Base-by-base conservation (phyloP, 129 eudicot genomes). In the Chrysanthemum makinoi region DNA sequence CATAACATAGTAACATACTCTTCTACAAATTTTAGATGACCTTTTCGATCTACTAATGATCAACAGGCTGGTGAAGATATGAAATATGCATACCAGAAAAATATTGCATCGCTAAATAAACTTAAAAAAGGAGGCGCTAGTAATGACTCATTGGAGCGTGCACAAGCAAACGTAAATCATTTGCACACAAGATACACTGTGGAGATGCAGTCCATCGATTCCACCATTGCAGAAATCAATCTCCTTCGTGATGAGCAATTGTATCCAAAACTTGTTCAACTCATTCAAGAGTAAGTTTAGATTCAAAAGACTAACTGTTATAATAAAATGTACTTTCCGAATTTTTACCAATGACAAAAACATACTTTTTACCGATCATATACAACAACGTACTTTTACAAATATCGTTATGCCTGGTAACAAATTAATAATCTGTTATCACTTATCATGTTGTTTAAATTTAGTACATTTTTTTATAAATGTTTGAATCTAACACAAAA, bases 161-260 rank as follows among this genome's bases (percentile, higher is more conserved):
- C 80, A 67, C 80, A 88, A 81, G 88, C 89, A 60, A 68, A 81
- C 17, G 89, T 88, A 28, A 84, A 87, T 74, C 94, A 85, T 72
- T 69, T 91, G 70, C 91, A 84, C 69, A 86, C 96, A 18, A 86
- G 86, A 83, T 86, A 85, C 80, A 83, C 81, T 57, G 94, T 91
- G 12, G 91, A 91, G 72, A 83, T 91, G 96, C 97, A 88, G 67
- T 86, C 91, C 53, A 81, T 81, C 83, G 91, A 88, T 79, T 88
- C 96, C 57, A 91, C 97, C 26, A 85, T 91, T 51, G 75, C 86
- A 11, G 91, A 88, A 72, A 88, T 91, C 50, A 88, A 86, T 63
- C 75, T 85, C 62, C 66, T 88, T 35, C 97, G 89, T 71, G 97
- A 88, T 80, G 85, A 84, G 59, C 89, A 88, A 70, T 76, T 91